Evolutionary conservation across 331 rosid genomes (phyloP).

Genomic region (Prunus yedoensis): DNA sequence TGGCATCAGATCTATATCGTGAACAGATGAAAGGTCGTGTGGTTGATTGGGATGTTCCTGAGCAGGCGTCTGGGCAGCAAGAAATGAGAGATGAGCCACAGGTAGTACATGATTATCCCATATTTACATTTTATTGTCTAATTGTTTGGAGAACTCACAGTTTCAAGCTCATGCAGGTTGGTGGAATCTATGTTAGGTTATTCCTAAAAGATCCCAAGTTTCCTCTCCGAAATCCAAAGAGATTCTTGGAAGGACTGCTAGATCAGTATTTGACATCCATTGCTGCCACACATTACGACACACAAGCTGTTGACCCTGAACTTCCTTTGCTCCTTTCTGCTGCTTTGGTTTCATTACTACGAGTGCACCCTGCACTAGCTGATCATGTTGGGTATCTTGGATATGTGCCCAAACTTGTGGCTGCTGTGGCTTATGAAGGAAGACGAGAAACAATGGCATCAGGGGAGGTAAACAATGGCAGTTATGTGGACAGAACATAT

Average conservation of each 20-base stretch:
- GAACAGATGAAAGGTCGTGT: slow-evolving; percentile 98
- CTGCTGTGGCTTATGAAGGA: slow-evolving; percentile 95
- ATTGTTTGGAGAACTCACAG: slow-evolving; percentile 23
- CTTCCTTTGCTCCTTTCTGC: slow-evolving; percentile 97
- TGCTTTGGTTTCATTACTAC: slow-evolving; percentile 88
- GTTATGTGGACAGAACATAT: slow-evolving; percentile 40
- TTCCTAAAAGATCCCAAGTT: slow-evolving; percentile 98
- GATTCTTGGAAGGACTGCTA: slow-evolving; percentile 95
- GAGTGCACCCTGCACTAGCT: slow-evolving; percentile 96
- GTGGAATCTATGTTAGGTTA: slow-evolving; percentile 94
- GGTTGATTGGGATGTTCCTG: slow-evolving; percentile 97
- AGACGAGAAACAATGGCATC: slow-evolving; percentile 96
- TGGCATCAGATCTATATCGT: slow-evolving; percentile 82
- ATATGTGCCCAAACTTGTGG: slow-evolving; percentile 95
- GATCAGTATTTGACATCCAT: slow-evolving; percentile 96
- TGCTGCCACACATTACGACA: slow-evolving; percentile 91
- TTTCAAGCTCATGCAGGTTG: slow-evolving; percentile 68
- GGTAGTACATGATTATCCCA: slow-evolving; percentile 42
- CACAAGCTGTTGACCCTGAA: slow-evolving; percentile 80
- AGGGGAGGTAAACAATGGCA: slow-evolving; percentile 59
- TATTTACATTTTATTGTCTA: not conserved
- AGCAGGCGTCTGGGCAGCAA: slow-evolving; percentile 96
- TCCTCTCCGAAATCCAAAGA: slow-evolving; percentile 97
- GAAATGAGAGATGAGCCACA: slow-evolving; percentile 99
- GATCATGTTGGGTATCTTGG: slow-evolving; percentile 99